A percentile compares a stretch with the other conserved stretches of the same genome.
phyloP scores from a whole-genome alignment of 805 yeast genomes.

The Ogataea ganodermae region DNA sequence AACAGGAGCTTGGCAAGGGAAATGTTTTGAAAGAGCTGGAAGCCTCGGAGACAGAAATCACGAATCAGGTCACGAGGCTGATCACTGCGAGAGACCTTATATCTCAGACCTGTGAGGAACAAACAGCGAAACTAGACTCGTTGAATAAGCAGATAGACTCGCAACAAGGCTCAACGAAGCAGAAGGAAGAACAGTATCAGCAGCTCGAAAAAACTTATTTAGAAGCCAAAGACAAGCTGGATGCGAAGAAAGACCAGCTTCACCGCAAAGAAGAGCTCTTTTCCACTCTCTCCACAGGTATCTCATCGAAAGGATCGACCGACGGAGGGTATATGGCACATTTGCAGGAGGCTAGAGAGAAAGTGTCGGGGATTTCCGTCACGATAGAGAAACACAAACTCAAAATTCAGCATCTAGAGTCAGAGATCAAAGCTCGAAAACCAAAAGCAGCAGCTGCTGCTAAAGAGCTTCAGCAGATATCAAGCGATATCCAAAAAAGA shows the following conservation, averaged over 20 bases:
- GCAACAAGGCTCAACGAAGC: constrained; percentile 6
- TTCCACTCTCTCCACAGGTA: constrained; percentile 83
- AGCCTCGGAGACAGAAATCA: constrained; percentile 50
- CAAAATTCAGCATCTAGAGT: constrained; percentile 55
- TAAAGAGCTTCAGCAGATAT: constrained; percentile 43
- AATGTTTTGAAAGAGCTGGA: constrained; percentile 63
- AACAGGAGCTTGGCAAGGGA: constrained; percentile 60
- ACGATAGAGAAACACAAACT: constrained; percentile 59
- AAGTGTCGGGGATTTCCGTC: constrained; percentile 54
- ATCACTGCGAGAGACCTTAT: constrained; percentile 64
- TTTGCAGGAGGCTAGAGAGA: constrained; percentile 60
- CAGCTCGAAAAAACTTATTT: constrained; percentile 48
- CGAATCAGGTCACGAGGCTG: constrained; percentile 67
- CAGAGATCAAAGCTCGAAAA: constrained; percentile 48
- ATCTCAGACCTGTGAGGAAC: constrained; percentile 58
- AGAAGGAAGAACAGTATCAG: constrained; percentile 40
- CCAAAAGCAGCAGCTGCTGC: constrained; percentile 57
- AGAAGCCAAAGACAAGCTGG: constrained; percentile 45
- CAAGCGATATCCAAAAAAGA: constrained; percentile 46
- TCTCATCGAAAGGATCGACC: constrained; percentile 77
- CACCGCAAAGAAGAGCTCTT: constrained; percentile 73
- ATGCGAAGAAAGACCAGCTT: constrained; percentile 46
- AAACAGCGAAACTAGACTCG: constrained; percentile 38
- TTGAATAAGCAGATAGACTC: constrained; percentile 38
- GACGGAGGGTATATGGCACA: constrained; percentile 80